Evolutionary conservation across 2,329 filamentous ascomycete species (phyloP).

Genomic region (Cladophialophora bantiana): DNA sequence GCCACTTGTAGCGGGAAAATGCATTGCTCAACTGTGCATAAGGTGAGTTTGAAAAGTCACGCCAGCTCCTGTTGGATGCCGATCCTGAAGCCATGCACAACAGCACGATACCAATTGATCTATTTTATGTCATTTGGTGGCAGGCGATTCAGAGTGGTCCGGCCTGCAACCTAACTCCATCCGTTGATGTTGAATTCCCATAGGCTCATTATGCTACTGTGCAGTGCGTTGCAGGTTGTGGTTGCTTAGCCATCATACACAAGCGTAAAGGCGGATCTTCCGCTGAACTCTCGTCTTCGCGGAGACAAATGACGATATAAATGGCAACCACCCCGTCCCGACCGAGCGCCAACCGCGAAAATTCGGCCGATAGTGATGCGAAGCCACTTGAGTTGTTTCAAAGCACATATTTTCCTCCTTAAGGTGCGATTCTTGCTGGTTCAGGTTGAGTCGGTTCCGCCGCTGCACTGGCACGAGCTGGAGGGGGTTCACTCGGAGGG

Average conservation of each 20-base stretch:
- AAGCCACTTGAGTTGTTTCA: background rate
- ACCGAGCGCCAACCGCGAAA: background rate
- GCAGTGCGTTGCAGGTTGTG: background rate
- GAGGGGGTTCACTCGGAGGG: slow-evolving; percentile 22
- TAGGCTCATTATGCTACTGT: background rate
- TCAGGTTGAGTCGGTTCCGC: slow-evolving; percentile 7
- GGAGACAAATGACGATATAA: background rate
- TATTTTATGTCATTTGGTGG: background rate
- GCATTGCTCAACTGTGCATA: background rate
- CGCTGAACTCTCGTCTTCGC: background rate
- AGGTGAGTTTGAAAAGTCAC: background rate
- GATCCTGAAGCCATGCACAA: background rate
- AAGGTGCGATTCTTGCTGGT: slow-evolving; percentile 7
- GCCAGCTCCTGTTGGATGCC: background rate
- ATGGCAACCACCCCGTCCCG: background rate
- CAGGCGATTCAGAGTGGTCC: background rate
- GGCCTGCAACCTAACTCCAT: background rate
- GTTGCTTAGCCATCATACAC: background rate
- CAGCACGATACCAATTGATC: background rate
- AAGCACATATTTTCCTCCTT: background rate
- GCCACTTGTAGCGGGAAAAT: background rate
- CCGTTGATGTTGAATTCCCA: background rate
- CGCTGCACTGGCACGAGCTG: background rate
- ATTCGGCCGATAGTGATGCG: background rate
- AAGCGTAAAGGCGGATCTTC: background rate